Conservation (phyloP, 73 alveolate genomes). For the Urostyla sp. region DNA sequence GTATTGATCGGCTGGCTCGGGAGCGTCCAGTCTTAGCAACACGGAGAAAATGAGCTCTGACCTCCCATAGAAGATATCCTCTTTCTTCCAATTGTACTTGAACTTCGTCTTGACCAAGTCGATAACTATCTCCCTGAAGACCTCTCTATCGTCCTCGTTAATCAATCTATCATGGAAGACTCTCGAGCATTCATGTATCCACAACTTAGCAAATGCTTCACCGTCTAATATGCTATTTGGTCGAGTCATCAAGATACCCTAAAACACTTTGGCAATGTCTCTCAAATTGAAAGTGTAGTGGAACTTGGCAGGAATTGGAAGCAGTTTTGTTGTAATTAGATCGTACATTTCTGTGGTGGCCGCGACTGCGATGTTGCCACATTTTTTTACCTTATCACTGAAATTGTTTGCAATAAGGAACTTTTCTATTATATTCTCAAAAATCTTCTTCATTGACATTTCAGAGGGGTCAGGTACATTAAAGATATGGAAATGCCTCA, state of each 20-base stretch:
- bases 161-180: conserved; percentile 99
- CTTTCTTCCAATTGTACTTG: conserved; percentile 87
- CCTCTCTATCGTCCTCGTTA: conserved; percentile 94
- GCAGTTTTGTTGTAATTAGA: conserved; percentile 81
- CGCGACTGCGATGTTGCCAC: conserved; percentile 84
- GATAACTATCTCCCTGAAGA: conserved; percentile 85
- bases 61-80: conserved; percentile 86
- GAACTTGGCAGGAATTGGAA: conserved; percentile 95
- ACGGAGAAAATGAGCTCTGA: conserved; percentile 93
- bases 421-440: conserved; percentile 88
- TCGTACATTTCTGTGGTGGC: conserved; percentile 93
- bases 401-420: conserved; percentile 82
- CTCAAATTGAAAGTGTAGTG: conserved; percentile 97
- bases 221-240: conserved; percentile 81
- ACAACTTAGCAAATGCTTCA: conserved; percentile 91
- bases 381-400: conserved; percentile 82
- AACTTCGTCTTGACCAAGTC: conserved; percentile 87
- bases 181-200: conserved; percentile 99
- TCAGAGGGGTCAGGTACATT: conserved; percentile 94
- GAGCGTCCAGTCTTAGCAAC: conserved; percentile 91
- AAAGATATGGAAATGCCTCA: conserved; percentile 89
- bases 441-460: conserved; percentile 87
- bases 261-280: conserved; percentile 92
- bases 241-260: conserved; percentile 88
- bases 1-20: conserved; percentile 91